These are phyloP conservation scores for Eucalyptus polybractea DNA, from an alignment of 345 rosid species.

Conservation along the genomic window DNA sequence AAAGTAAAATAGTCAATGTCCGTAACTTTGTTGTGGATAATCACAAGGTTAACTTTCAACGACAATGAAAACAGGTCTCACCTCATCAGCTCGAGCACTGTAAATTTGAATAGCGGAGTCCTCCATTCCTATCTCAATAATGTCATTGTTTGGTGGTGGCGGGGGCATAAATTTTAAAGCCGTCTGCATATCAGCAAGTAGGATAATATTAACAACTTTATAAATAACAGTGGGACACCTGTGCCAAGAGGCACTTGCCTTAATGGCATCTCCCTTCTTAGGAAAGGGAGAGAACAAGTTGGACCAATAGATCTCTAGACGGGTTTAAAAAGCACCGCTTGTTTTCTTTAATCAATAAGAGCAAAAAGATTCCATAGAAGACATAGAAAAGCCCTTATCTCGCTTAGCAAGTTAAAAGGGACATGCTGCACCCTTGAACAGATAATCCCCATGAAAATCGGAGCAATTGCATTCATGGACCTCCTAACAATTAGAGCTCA, in stretches of 20 bases:
- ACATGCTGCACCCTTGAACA: not conserved
- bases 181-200: too few relatives aligned
- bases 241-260: not conserved
- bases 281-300: not conserved
- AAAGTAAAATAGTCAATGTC: not conserved
- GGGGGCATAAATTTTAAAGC: too few relatives aligned
- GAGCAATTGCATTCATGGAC: not conserved
- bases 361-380: not conserved
- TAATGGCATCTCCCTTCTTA: not conserved
- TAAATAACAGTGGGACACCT: too few relatives aligned
- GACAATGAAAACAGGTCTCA: too few relatives aligned
- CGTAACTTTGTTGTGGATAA: too few relatives aligned
- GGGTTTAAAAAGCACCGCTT: rapidly evolving
- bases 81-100: too few relatives aligned
- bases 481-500: not conserved
- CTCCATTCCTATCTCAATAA: too few relatives aligned
- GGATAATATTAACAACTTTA: too few relatives aligned
- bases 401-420: not conserved
- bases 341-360: not conserved
- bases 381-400: not conserved
- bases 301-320: not conserved
- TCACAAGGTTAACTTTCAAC: too few relatives aligned
- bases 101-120: too few relatives aligned
- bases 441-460: not conserved
- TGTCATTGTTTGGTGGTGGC: too few relatives aligned